Base-by-base conservation (phyloP, 2,329 filamentous ascomycete species). In the Conoideocrella luteorostrata region DNA sequence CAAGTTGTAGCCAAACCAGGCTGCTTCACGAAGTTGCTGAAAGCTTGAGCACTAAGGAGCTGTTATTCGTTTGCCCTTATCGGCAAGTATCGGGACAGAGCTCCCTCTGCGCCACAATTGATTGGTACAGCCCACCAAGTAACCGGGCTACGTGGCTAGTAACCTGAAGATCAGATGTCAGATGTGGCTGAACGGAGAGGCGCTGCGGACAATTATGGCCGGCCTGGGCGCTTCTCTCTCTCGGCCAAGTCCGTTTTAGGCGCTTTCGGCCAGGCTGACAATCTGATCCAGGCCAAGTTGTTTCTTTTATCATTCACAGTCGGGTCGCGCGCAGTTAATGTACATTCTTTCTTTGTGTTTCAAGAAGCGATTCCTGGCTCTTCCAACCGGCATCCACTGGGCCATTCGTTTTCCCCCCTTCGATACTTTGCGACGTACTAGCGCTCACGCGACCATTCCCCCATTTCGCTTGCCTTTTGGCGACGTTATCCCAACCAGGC, bases 391-490 rank as follows among this genome's bases (percentile, higher is more conserved):
- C 24, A n/a, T 24, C 11, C 17, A 21, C 23, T 9, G 6, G 10
- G 2, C 17, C 23, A 40, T 29, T 32, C 10, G 11, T 23, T n/a
- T n/a, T 20, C n/a, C 12, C 17, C 7, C 18, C 13, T 20, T 33
- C 24, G 26, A 20, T 7, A 41, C 17, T 18, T 11, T 21, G 10
- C 33, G 32, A 33, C 22, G 21, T 13, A 32, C n/a, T 21, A 26
- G 20, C 32, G 41, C 39, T 30, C 39, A 43, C 39, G 44, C 34
- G 13, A 39, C 32, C 38, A 36, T 40, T 24, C 17, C 9, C 18
- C 35, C 3, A 7, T 34, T 7, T 34, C 20, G 30, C 30, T 40
- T 45, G 53, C 52, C 49, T 51, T 51, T 52, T 52, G 49, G 53
- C 45, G 50, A 46, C 50, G 42, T n/a, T 46, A 43, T 40, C 45